Percentiles rank a stretch among this genome's conserved stretches.
These are phyloP conservation scores for Isoetes taiwanensis DNA, from an alignment of 75 land plant species.

Conservation along the genomic window DNA sequence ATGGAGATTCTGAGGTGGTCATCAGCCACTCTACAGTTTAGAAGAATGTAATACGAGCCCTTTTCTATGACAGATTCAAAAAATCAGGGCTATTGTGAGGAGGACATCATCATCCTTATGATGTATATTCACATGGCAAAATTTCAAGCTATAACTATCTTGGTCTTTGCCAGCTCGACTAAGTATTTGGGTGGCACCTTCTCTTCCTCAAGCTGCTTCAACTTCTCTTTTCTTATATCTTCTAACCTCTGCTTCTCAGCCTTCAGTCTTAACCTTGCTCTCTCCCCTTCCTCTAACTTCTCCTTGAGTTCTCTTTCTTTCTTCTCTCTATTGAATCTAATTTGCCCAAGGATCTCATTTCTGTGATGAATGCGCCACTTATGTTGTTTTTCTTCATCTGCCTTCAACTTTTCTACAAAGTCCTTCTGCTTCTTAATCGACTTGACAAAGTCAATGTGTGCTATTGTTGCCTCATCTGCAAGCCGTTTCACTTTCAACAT, in stretches of 20 bases:
- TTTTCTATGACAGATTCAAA: too few species aligned
- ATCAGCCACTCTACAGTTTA: too few species aligned
- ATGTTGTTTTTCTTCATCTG: slow-evolving; percentile 10
- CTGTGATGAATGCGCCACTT: slow-evolving; percentile 11
- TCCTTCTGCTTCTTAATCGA: slow-evolving; percentile 18
- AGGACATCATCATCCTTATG: too few species aligned
- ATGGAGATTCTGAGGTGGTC: too few species aligned
- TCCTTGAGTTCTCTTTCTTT: slow-evolving; percentile 4
- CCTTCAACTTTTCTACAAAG: slow-evolving; percentile 8
- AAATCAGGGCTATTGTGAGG: too few species aligned
- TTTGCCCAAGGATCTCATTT: slow-evolving; percentile 15
- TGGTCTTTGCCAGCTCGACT: slow-evolving; percentile 22
- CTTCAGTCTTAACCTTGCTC: slow-evolving; percentile 9
- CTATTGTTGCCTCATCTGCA: slow-evolving; percentile 24
- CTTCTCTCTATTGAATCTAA: slow-evolving; percentile 15
- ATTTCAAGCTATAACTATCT: too few species aligned
- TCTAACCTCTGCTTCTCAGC: slow-evolving; percentile 22
- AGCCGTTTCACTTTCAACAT: slow-evolving; percentile 21
- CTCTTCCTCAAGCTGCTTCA: slow-evolving; percentile 23
- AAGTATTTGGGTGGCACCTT: slow-evolving; percentile 23
- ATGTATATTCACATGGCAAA: too few species aligned
- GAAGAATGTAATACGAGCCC: too few species aligned
- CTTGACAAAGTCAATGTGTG: slow-evolving; percentile 16
- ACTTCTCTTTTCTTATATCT: slow-evolving; percentile 22
- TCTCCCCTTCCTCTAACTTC: slow-evolving; percentile 28